Evolutionary conservation across 176 grass and related monocot genomes (phyloP).

Genomic region (Ensete ventricosum): DNA sequence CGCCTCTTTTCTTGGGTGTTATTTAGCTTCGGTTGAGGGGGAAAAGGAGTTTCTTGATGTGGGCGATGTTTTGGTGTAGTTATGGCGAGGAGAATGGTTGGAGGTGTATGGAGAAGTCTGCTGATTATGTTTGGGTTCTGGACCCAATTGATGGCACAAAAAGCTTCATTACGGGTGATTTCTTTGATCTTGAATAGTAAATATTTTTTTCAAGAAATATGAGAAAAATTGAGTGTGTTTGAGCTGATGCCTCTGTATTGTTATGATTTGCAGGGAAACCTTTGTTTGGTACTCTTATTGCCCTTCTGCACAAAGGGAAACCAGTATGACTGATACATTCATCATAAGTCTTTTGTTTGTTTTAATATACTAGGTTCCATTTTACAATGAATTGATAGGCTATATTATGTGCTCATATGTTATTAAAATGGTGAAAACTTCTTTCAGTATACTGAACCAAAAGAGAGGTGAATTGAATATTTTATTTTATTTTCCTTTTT

Average conservation of each 20-base stretch:
- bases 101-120: slow-evolving; percentile 44
- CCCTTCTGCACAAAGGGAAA: slow-evolving; percentile 67
- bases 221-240: neutral
- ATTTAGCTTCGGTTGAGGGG: neutral
- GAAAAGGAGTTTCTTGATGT: slow-evolving; percentile 4
- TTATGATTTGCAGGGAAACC: slow-evolving; percentile 57
- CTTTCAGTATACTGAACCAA: too few relatives aligned
- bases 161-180: slow-evolving; percentile 81
- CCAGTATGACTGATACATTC: slow-evolving; percentile 38
- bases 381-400: too few relatives aligned
- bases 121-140: slow-evolving; percentile 91
- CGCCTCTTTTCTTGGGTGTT: neutral
- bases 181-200: neutral
- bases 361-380: slow-evolving; percentile 11
- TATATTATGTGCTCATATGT: neutral
- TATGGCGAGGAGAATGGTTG: slow-evolving; percentile 90
- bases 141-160: slow-evolving; percentile 94
- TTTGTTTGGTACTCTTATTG: slow-evolving; percentile 84
- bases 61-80: slow-evolving; percentile 25
- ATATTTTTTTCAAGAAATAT: neutral
- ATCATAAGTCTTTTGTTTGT: slow-evolving; percentile 1
- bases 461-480: too few relatives aligned
- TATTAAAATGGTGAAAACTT: too few relatives aligned
- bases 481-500: too few relatives aligned
- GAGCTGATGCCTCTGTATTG: slow-evolving; percentile 9